These are phyloP conservation scores for Scutellaria galericulata DNA, from an alignment of 257 asterid species.

Conservation along the genomic window DNA sequence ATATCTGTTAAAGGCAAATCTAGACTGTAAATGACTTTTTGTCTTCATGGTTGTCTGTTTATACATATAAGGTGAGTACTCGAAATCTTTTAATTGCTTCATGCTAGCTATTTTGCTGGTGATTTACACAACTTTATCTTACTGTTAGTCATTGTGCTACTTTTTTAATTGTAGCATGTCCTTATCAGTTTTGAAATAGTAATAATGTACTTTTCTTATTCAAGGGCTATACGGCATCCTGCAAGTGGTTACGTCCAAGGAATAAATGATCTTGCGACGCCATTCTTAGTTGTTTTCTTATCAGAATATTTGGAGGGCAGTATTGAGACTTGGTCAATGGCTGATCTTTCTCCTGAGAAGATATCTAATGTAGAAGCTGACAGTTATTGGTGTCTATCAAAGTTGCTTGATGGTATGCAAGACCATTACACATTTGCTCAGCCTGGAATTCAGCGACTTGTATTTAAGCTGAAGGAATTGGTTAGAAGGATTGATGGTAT, in stretches of 20 bases:
- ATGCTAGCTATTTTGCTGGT: slow-evolving; percentile 1
- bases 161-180: background rate
- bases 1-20: background rate
- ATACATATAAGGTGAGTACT: slow-evolving; percentile 1
- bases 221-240: slow-evolving; percentile 96
- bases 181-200: background rate
- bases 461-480: slow-evolving; percentile 94
- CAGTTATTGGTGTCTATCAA: slow-evolving; percentile 95
- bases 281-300: slow-evolving; percentile 89
- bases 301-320: slow-evolving; percentile 85
- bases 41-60: slow-evolving; percentile 5
- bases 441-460: slow-evolving; percentile 97
- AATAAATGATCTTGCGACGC: slow-evolving; percentile 95
- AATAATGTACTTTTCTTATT: slow-evolving; percentile 32
- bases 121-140: background rate
- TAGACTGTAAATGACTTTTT: background rate
- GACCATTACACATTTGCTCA: slow-evolving; percentile 99
- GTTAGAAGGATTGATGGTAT: slow-evolving; percentile 95
- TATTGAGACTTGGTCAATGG: slow-evolving; percentile 73
- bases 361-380: slow-evolving; percentile 87
- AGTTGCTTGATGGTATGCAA: slow-evolving; percentile 98
- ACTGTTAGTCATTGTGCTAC: background rate
- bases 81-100: slow-evolving; percentile 20
- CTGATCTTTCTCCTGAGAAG: slow-evolving; percentile 72
- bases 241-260: slow-evolving; percentile 99